Evolutionary conservation across 2,329 filamentous ascomycete species (phyloP).

Genomic region (Laburnicola sp.): DNA sequence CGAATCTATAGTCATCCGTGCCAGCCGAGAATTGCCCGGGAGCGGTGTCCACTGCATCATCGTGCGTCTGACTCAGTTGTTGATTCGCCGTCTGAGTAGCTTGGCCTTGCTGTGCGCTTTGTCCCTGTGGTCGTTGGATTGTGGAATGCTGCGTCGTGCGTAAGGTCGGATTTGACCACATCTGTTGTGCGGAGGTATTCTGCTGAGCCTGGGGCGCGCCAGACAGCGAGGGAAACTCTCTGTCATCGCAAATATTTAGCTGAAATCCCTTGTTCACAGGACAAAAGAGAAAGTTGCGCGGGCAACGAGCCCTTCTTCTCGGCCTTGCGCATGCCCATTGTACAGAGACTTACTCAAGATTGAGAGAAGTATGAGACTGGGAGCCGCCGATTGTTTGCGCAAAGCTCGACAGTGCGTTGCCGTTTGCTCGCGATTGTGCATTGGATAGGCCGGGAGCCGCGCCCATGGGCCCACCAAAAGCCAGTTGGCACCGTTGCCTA

Average conservation of each 20-base stretch:
- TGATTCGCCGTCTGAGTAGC: conserved; percentile 45
- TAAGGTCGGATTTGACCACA: conserved; percentile 62
- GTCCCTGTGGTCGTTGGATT: conserved; percentile 56
- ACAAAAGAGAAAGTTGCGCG: background rate
- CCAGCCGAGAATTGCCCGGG: conserved; percentile 57
- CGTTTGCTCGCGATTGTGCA: conserved; percentile 56
- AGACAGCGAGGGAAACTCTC: conserved; percentile 66
- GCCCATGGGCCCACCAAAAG: conserved; percentile 59
- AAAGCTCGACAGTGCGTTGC: conserved; percentile 56
- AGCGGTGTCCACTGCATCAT: conserved; percentile 41
- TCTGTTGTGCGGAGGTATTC: conserved; percentile 55
- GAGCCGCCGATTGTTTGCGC: conserved; percentile 60
- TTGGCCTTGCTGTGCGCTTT: conserved; percentile 38
- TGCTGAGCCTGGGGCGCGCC: conserved; percentile 60
- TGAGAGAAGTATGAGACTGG: conserved; percentile 57
- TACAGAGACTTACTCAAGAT: conserved; percentile 57
- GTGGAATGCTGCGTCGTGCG: conserved; percentile 57
- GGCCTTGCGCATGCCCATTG: conserved; percentile 12
- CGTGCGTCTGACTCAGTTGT: conserved; percentile 44
- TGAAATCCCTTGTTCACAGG: conserved; percentile 5
- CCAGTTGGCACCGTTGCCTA: conserved; percentile 62
- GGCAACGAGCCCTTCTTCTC: conserved; percentile 10
- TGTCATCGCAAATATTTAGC: conserved; percentile 41
- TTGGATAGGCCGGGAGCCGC: conserved; percentile 56
- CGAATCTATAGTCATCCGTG: conserved; percentile 60